Evolutionary conservation across 176 grass and related monocot species (phyloP).

Genomic region (Cenchrus fungigraminus): DNA sequence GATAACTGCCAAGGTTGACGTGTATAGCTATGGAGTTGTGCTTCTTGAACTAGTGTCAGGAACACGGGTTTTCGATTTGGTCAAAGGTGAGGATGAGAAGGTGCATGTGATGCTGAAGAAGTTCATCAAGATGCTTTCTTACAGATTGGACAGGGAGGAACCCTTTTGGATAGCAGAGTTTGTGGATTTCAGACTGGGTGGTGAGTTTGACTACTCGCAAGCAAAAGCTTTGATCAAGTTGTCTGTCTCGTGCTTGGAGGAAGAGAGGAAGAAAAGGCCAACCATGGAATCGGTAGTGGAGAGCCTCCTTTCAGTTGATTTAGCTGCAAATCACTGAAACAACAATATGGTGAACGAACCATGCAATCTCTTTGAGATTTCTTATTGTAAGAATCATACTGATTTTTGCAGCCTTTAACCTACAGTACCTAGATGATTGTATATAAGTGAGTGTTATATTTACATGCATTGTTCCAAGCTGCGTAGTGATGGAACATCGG

Average conservation of each 20-base stretch:
- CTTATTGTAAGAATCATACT: conserved; percentile 7
- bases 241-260: conserved; percentile 49
- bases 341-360: not conserved
- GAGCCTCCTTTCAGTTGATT: conserved; percentile 39
- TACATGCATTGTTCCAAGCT: not conserved
- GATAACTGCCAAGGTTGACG: conserved; percentile 43
- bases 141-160: conserved; percentile 14
- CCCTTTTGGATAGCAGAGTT: conserved; percentile 48
- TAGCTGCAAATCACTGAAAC: conserved; percentile 9
- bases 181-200: conserved; percentile 43
- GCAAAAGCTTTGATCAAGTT: conserved; percentile 39
- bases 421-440: not conserved
- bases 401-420: not conserved
- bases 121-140: conserved; percentile 38
- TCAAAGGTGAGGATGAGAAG: conserved; percentile 28
- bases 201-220: conserved; percentile 30
- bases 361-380: not conserved
- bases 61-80: conserved; percentile 32
- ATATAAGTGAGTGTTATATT: not conserved
- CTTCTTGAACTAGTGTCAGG: conserved; percentile 51
- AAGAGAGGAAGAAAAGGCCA: conserved; percentile 52
- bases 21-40: conserved; percentile 53
- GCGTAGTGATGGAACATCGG: not conserved
- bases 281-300: conserved; percentile 55
- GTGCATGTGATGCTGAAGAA: conserved; percentile 38